Evolutionary conservation across 2,329 filamentous ascomycete genomes (phyloP).

Genomic region (Thelonectria rubi): DNA sequence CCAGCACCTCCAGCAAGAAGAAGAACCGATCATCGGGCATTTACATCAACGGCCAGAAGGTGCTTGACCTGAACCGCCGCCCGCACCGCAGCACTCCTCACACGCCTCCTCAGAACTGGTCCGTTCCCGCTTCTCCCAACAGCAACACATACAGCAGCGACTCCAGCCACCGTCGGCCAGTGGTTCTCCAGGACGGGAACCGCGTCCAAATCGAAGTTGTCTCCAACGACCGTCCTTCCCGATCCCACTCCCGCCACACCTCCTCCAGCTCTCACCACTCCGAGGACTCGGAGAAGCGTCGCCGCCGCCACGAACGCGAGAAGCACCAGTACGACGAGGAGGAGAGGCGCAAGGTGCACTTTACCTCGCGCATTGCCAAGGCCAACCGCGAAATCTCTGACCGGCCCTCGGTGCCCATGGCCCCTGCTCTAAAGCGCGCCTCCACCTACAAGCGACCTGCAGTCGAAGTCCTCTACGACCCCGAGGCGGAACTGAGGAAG

Average conservation of each 20-base stretch:
- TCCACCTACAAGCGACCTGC: conserved; percentile 37
- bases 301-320: conserved; percentile 36
- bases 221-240: conserved; percentile 39
- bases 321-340: conserved; percentile 42
- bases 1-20: conserved; percentile 45
- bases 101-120: conserved; percentile 56
- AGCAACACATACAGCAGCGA: conserved; percentile 38
- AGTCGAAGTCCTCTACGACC: conserved; percentile 35
- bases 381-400: conserved; percentile 55
- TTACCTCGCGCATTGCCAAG: conserved; percentile 49
- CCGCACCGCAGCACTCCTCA: conserved; percentile 52
- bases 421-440: conserved; percentile 36
- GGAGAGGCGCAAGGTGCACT: conserved; percentile 39
- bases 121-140: conserved; percentile 52
- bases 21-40: conserved; percentile 47
- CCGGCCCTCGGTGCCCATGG: conserved; percentile 47
- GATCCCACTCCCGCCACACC: conserved; percentile 48
- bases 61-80: conserved; percentile 47
- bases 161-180: conserved; percentile 43
- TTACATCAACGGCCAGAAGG: conserved; percentile 51
- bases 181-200: conserved; percentile 50
- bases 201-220: conserved; percentile 52
- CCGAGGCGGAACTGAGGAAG: conserved; percentile 48
- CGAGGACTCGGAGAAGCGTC: conserved; percentile 43
- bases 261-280: conserved; percentile 49